Conservation (phyloP, 1,284 basidiomycete genomes). For the Spongiforma sp. region DNA sequence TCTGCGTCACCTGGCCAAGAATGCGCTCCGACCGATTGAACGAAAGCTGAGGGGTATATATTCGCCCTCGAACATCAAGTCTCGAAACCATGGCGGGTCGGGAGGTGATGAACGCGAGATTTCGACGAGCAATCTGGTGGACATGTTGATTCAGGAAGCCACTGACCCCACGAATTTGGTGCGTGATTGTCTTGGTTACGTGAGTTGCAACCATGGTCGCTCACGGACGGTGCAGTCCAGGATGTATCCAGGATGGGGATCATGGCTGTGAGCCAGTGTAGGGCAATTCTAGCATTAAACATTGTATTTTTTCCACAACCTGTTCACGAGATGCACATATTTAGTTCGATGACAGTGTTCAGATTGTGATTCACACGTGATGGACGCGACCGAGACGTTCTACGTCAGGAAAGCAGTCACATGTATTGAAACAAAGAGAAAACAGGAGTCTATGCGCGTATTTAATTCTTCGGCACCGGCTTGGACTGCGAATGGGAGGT, state of each 20-base stretch:
- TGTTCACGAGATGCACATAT: too few relatives aligned
- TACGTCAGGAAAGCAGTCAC: too few relatives aligned
- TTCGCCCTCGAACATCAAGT: slow-evolving; percentile 55
- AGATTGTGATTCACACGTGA: too few relatives aligned
- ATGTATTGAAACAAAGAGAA: slow-evolving; percentile 14
- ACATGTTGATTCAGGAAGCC: slow-evolving; percentile 89
- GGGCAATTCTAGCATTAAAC: too few relatives aligned
- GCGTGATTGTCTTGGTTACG: slow-evolving; percentile 19
- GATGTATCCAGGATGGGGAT: slow-evolving; percentile 89
- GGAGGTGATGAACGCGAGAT: slow-evolving; percentile 59
- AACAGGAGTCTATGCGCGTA: slow-evolving; percentile 18
- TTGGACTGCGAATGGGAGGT: slow-evolving; percentile 32
- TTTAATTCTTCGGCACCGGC: slow-evolving; percentile 31
- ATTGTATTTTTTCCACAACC: too few relatives aligned
- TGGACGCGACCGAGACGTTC: too few relatives aligned
- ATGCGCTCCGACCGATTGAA: slow-evolving; percentile 80
- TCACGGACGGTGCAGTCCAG: slow-evolving; percentile 50
- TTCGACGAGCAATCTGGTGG: slow-evolving; percentile 86
- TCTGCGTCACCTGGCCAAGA: slow-evolving; percentile 69
- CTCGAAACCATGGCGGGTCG: slow-evolving; percentile 29
- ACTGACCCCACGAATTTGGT: slow-evolving; percentile 78
- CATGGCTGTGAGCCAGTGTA: slow-evolving; percentile 86
- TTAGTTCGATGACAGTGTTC: too few relatives aligned
- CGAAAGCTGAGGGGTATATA: slow-evolving; percentile 85
- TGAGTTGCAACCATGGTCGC: too few relatives aligned